These are phyloP conservation scores for Clonostachys solani DNA, from an alignment of 2,329 filamentous ascomycete genomes.

Conservation along the genomic window DNA sequence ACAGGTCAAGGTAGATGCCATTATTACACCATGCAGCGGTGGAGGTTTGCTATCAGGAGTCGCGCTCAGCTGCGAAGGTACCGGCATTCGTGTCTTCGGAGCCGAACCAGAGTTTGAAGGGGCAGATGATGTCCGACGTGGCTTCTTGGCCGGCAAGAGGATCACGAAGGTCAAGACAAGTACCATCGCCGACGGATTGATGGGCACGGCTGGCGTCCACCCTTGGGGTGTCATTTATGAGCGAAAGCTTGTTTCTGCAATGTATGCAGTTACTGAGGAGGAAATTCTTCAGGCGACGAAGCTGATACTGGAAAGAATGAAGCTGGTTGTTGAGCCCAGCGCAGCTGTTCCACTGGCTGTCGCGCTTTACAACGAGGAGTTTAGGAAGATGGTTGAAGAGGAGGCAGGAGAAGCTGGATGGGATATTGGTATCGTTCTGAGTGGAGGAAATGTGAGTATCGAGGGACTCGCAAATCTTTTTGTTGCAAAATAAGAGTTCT, in stretches of 20 bases:
- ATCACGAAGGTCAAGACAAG: conserved; percentile 63
- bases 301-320: conserved; percentile 73
- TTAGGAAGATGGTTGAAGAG: conserved; percentile 56
- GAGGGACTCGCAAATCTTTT: conserved; percentile 41
- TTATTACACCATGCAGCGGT: conserved; percentile 74
- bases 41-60: conserved; percentile 75
- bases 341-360: conserved; percentile 71
- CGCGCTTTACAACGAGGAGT: conserved; percentile 73
- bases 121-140: conserved; percentile 69
- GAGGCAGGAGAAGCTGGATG: conserved; percentile 66
- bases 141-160: conserved; percentile 54
- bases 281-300: conserved; percentile 69
- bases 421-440: conserved; percentile 51
- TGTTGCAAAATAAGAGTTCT: too few species aligned
- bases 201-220: conserved; percentile 66
- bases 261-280: conserved; percentile 66
- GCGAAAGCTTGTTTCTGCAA: conserved; percentile 53
- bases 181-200: conserved; percentile 76
- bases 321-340: conserved; percentile 77
- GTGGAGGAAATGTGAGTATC: conserved; percentile 44
- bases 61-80: conserved; percentile 63
- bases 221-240: conserved; percentile 71
- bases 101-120: conserved; percentile 73
- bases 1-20: conserved; percentile 56
- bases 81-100: conserved; percentile 67